These are phyloP conservation scores for Adansonia madagascariensis DNA, from an alignment of 441 rosid genomes.

Conservation along the genomic window DNA sequence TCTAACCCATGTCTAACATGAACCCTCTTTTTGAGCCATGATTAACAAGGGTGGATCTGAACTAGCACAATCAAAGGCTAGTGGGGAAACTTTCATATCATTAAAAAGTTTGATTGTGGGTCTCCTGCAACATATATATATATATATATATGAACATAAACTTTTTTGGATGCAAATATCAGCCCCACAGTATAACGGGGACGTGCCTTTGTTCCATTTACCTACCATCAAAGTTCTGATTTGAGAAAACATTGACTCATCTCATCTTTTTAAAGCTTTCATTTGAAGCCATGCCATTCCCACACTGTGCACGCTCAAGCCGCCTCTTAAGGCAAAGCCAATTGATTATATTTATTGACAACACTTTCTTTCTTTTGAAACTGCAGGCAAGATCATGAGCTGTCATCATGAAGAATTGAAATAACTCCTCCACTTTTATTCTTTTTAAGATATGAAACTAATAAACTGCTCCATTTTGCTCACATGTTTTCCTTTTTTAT, in stretches of 20 bases:
- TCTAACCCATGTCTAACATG: too few species aligned
- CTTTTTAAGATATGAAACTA: background rate
- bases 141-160: too few species aligned
- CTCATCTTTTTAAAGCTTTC: background rate
- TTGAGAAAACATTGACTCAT: background rate
- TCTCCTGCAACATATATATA: too few species aligned
- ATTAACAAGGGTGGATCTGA: background rate
- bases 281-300: background rate
- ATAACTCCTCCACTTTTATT: background rate
- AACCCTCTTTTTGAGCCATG: background rate
- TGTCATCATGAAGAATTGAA: conserved; percentile 20
- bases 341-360: background rate
- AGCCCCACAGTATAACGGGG: background rate
- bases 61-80: background rate
- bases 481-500: background rate
- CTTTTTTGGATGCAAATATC: background rate
- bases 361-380: background rate
- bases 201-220: background rate
- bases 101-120: background rate
- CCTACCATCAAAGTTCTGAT: background rate
- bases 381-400: background rate
- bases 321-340: background rate
- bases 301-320: background rate
- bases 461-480: background rate
- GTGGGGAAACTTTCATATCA: background rate